Conservation (phyloP, 768 basidiomycete species). For the Mycena vitilis region DNA sequence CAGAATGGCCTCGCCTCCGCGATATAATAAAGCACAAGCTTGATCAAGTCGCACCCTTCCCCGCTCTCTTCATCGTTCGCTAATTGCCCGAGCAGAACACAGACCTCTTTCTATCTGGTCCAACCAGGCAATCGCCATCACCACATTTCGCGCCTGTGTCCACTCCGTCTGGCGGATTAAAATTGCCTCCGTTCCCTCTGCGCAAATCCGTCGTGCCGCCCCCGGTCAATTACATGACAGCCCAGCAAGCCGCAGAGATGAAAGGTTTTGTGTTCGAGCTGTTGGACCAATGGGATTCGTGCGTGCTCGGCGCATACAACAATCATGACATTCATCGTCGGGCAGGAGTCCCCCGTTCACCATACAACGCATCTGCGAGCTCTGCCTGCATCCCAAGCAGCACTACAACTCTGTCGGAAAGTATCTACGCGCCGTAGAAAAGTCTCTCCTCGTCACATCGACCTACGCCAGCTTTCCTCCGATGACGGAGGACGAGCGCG, state of each 20-base stretch:
- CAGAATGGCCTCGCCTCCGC: slow-evolving; percentile 77
- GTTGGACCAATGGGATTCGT: slow-evolving; percentile 83
- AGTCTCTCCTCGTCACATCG: slow-evolving; percentile 85
- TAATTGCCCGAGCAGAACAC: slow-evolving; percentile 56
- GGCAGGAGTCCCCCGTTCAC: slow-evolving; percentile 81
- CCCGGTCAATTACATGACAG: slow-evolving; percentile 70
- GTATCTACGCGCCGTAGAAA: slow-evolving; percentile 89
- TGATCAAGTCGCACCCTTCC: slow-evolving; percentile 60
- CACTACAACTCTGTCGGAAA: slow-evolving; percentile 87
- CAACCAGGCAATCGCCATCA: slow-evolving; percentile 47
- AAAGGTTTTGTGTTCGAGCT: slow-evolving; percentile 69
- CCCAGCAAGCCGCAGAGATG: slow-evolving; percentile 68
- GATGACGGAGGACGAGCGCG: slow-evolving; percentile 52
- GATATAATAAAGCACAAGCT: slow-evolving; percentile 81
- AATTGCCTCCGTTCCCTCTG: slow-evolving; percentile 78
- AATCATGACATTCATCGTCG: slow-evolving; percentile 22
- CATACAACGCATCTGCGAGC: slow-evolving; percentile 89
- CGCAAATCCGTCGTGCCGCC: slow-evolving; percentile 65
- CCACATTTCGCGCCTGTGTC: slow-evolving; percentile 56
- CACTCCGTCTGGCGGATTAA: slow-evolving; percentile 69
- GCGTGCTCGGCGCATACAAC: slow-evolving; percentile 40
- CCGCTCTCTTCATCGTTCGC: slow-evolving; percentile 15
- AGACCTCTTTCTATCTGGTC: slow-evolving; percentile 55
- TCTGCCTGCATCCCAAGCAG: slow-evolving; percentile 73
- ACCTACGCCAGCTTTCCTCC: slow-evolving; percentile 78